Evolutionary conservation across 306 rosid genomes (phyloP).

Genomic region (Hylodesmum podocarpum): DNA sequence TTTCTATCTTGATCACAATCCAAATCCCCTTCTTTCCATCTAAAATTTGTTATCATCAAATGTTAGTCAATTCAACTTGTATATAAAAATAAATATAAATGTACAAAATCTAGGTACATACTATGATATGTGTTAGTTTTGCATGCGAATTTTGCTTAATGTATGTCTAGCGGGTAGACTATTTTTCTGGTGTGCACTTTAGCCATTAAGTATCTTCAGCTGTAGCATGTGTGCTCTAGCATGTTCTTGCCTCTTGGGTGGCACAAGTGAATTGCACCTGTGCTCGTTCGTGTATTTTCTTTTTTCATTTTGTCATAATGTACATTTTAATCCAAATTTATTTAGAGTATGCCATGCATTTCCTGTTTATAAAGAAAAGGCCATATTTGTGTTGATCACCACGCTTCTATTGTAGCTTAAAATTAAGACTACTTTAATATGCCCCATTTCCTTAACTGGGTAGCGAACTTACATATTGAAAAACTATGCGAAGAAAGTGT

Average conservation of each 20-base stretch:
- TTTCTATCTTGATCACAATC: neutral
- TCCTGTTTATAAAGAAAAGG: neutral
- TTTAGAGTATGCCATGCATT: neutral
- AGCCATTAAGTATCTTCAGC: no score
- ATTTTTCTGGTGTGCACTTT: neutral
- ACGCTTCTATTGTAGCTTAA: no score
- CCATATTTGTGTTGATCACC: no score
- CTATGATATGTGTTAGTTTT: neutral
- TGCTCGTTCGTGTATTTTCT: neutral
- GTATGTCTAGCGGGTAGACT: neutral
- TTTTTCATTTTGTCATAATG: neutral
- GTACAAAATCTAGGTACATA: neutral
- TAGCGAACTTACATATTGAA: no score
- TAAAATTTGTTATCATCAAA: neutral
- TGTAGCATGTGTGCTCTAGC: neutral
- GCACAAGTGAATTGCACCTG: neutral
- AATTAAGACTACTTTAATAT: no score
- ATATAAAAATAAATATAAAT: neutral
- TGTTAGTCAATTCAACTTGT: slow-evolving; percentile 14
- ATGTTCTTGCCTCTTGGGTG: neutral
- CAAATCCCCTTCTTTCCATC: neutral
- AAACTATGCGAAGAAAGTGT: no score
- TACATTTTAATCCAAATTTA: neutral
- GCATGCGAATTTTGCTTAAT: neutral
- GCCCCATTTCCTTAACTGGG: no score